A percentile compares a stretch with the other conserved stretches of the same genome.
phyloP scores from a whole-genome alignment of 352 stramenopile genomes.

The Globisporangium uncinulatum region DNA sequence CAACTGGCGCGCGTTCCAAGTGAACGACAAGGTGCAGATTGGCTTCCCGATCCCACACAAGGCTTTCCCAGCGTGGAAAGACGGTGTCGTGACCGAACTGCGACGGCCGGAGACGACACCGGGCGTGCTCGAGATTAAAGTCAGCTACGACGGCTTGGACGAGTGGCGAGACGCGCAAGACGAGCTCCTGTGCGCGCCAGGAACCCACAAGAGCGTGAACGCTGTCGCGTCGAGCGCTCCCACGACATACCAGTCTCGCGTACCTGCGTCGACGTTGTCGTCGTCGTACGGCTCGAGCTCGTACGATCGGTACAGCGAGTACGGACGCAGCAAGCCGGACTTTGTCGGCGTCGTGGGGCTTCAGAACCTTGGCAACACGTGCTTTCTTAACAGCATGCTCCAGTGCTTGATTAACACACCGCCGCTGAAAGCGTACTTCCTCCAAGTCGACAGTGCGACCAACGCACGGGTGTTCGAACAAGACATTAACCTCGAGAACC shows the following conservation, averaged over 20 bases:
- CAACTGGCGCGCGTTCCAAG: constrained; percentile 66
- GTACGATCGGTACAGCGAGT: constrained; percentile 33
- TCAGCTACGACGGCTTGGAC: constrained; percentile 39
- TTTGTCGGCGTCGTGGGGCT: constrained; percentile 69
- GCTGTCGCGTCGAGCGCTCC: constrained; percentile 10
- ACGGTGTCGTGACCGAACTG: constrained; percentile 32
- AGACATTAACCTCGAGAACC: constrained; percentile 95
- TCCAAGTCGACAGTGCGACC: constrained; percentile 59
- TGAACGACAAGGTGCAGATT: constrained; percentile 48
- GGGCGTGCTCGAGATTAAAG: constrained; percentile 27
- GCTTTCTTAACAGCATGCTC: constrained; percentile 84
- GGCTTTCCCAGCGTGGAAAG: constrained; percentile 61
- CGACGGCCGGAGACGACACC: constrained; percentile 14
- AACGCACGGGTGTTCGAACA: constrained; percentile 31
- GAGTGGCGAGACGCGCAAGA: constrained; percentile 56
- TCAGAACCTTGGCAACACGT: constrained; percentile 76
- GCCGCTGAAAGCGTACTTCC: constrained; percentile 92
- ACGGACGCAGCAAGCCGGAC: constrained; percentile 42
- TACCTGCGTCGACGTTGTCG: constrained; percentile 9
- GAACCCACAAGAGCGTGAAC: constrained; percentile 57
- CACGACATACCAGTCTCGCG: background rate
- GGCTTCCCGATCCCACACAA: constrained; percentile 26
- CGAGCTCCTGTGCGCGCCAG: constrained; percentile 51
- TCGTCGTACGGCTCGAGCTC: constrained; percentile 7
- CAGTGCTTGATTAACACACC: constrained; percentile 94